These are phyloP conservation scores for Fusarium solani-melongenae DNA, from an alignment of 2,329 filamentous ascomycete species.

Conservation along the genomic window DNA sequence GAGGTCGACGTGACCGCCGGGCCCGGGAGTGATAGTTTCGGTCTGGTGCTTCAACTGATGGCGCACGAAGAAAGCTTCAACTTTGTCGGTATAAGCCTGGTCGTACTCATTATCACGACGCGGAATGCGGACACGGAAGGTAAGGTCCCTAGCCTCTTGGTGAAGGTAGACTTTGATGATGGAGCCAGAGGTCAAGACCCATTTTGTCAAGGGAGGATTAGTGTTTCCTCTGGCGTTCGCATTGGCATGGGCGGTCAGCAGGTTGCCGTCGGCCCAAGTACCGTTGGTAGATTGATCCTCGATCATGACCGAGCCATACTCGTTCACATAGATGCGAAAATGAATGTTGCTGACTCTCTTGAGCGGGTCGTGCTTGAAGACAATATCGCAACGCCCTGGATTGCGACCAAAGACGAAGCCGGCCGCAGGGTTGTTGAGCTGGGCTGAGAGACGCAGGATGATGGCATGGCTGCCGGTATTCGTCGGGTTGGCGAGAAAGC, in stretches of 20 bases:
- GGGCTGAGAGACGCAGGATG: conserved; percentile 81
- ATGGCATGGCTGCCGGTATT: conserved; percentile 73
- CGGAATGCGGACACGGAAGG: conserved; percentile 88
- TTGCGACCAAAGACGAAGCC: conserved; percentile 94
- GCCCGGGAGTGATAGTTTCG: conserved; percentile 60
- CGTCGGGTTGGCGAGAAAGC: conserved; percentile 57
- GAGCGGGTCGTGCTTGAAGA: conserved; percentile 72
- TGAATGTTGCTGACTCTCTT: conserved; percentile 92
- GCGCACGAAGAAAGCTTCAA: conserved; percentile 71
- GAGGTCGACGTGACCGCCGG: conserved; percentile 58
- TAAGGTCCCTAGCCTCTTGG: conserved; percentile 67
- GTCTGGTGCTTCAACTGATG: conserved; percentile 49
- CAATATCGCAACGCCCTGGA: conserved; percentile 74
- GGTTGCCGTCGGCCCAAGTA: conserved; percentile 81
- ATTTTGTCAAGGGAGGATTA: conserved; percentile 50
- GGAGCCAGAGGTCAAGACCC: conserved; percentile 78
- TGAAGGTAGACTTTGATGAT: conserved; percentile 76
- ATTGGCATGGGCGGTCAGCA: conserved; percentile 63
- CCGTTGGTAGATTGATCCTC: conserved; percentile 97
- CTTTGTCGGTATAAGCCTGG: conserved; percentile 74
- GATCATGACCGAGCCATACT: conserved; percentile 88
- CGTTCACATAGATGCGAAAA: conserved; percentile 92
- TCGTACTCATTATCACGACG: conserved; percentile 75
- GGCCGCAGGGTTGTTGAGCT: conserved; percentile 71
- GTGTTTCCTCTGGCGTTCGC: conserved; percentile 45